phyloP scores from a whole-genome alignment of 495 filamentous ascomycete species.

The Xylaria intraflava region DNA sequence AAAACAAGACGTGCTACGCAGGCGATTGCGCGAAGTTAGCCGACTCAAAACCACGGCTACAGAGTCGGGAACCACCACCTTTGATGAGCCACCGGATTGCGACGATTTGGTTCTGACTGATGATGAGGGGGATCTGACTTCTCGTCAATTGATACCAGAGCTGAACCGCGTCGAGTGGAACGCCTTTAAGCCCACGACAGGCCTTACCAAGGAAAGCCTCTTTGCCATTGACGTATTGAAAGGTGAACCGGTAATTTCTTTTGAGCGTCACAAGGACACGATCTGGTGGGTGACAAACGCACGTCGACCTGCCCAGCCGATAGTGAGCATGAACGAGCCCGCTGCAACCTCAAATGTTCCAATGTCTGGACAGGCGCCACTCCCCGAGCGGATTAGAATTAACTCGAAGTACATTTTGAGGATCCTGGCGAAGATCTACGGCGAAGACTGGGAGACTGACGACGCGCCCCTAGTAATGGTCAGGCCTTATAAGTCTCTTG shows the following conservation, averaged over 20 bases:
- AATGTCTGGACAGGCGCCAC: background rate
- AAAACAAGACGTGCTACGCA: too few relatives aligned
- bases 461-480: background rate
- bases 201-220: background rate
- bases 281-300: too few relatives aligned
- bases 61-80: too few relatives aligned
- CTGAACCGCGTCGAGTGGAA: background rate
- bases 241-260: background rate
- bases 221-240: background rate
- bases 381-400: conserved; percentile 1
- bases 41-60: too few relatives aligned
- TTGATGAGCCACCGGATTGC: too few relatives aligned
- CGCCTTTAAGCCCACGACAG: background rate
- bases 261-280: too few relatives aligned
- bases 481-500: background rate
- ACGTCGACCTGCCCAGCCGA: background rate
- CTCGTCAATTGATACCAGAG: too few relatives aligned
- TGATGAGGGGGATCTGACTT: too few relatives aligned
- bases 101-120: too few relatives aligned
- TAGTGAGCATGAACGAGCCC: background rate
- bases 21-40: too few relatives aligned
- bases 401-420: background rate
- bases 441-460: background rate
- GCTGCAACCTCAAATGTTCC: too few relatives aligned
- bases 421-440: background rate